A percentile compares a stretch with the other conserved stretches of the same genome.
Evolutionary conservation across 129 eudicot species (phyloP).

Genomic region (Escallonia herrerae): DNA sequence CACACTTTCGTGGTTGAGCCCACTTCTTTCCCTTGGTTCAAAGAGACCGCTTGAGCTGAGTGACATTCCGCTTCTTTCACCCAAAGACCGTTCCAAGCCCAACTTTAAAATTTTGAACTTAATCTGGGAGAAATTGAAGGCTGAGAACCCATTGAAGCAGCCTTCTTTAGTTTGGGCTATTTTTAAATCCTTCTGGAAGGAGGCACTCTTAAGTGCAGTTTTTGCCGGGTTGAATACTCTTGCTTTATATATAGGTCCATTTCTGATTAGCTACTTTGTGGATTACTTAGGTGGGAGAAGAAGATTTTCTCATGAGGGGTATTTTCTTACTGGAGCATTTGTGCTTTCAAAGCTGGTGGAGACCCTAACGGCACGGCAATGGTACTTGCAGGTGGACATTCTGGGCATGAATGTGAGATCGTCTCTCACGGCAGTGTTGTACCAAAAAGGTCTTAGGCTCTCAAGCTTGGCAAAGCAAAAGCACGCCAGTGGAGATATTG

Average conservation of each 20-base stretch:
- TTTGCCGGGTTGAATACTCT: conserved; percentile 71
- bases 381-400: conserved; percentile 95
- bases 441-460: conserved; percentile 66
- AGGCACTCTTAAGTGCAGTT: conserved; percentile 69
- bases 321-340: conserved; percentile 72
- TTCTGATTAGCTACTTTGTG: conserved; percentile 81
- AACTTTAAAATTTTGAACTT: conserved; percentile 59
- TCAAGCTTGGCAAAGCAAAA: conserved; percentile 78
- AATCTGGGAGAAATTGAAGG: conserved; percentile 77
- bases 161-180: conserved; percentile 85
- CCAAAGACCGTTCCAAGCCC: conserved; percentile 76
- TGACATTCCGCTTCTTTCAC: conserved; percentile 85
- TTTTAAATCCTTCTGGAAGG: conserved; percentile 71
- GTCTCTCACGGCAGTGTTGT: conserved; percentile 88
- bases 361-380: conserved; percentile 74
- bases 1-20: conserved; percentile 81
- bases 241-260: conserved; percentile 90
- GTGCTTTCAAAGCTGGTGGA: conserved; percentile 77
- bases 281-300: conserved; percentile 67
- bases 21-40: conserved; percentile 69
- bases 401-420: conserved; percentile 90
- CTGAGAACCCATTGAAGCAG: conserved; percentile 31
- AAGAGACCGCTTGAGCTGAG: conserved; percentile 79
- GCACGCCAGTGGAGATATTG: conserved; percentile 89
- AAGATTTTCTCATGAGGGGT: conserved; percentile 66